Conservation (phyloP, 2,329 filamentous ascomycete genomes). For the Ceratocystis albifundus region DNA sequence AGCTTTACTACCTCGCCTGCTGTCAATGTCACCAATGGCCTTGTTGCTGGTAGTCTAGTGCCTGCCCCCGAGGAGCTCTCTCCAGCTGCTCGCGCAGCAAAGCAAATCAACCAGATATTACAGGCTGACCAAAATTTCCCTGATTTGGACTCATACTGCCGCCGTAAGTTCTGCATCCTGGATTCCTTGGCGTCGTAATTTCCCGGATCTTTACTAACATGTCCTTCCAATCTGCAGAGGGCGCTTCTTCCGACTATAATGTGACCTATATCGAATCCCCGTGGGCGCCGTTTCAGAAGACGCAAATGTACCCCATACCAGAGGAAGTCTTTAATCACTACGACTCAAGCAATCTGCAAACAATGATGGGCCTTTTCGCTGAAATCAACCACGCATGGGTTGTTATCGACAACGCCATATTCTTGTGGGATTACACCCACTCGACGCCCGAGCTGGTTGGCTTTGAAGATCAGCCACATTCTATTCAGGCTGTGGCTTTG, state of each 20-base stretch:
- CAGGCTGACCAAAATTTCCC: conserved; percentile 69
- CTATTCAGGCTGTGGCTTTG: conserved; percentile 82
- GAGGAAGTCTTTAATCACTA: conserved; percentile 88
- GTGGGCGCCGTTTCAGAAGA: conserved; percentile 83
- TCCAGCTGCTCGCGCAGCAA: conserved; percentile 68
- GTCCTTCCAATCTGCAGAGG: conserved; percentile 47
- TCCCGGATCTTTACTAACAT: conserved; percentile 21
- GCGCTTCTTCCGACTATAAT: conserved; percentile 86
- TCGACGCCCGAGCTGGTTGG: conserved; percentile 85
- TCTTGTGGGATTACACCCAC: conserved; percentile 94
- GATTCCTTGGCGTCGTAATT: background rate
- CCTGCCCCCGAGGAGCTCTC: conserved; percentile 38
- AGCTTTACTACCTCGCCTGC: conserved; percentile 19
- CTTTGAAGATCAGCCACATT: conserved; percentile 78
- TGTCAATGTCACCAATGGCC: conserved; percentile 15
- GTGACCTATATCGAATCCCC: conserved; percentile 53
- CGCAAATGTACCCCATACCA: conserved; percentile 78
- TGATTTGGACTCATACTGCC: conserved; percentile 78
- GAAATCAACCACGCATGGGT: conserved; percentile 94
- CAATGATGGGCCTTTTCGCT: conserved; percentile 90
- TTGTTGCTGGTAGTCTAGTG: conserved; percentile 19
- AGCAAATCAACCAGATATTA: conserved; percentile 70
- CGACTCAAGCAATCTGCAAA: conserved; percentile 74
- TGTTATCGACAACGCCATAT: conserved; percentile 87
- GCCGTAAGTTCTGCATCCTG: conserved; percentile 50